These are phyloP conservation scores for Salix caprea DNA, from an alignment of 345 rosid species.

Conservation along the genomic window DNA sequence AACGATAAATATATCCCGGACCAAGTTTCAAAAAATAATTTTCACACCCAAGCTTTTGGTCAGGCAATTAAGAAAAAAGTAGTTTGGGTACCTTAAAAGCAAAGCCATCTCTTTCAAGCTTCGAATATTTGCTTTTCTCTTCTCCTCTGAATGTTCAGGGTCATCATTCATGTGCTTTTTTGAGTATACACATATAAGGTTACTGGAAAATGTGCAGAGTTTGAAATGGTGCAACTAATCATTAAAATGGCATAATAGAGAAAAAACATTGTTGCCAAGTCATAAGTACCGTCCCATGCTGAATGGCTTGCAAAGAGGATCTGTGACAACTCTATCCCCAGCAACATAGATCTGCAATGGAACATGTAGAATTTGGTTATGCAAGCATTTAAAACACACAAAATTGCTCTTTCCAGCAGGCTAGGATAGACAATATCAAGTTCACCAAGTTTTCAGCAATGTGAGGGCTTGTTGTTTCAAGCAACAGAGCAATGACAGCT, in stretches of 20 bases:
- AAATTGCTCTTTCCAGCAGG: constrained; percentile 3
- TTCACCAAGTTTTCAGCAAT: constrained; percentile 74
- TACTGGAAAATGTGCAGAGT: constrained; percentile 40
- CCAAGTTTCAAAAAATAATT: neutral
- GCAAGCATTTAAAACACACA: constrained; percentile 9
- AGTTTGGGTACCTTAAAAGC: constrained; percentile 60
- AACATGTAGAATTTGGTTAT: constrained; percentile 18
- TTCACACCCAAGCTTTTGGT: neutral
- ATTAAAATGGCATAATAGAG: constrained; percentile 22
- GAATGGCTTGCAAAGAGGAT: constrained; percentile 98
- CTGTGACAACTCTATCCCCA: constrained; percentile 93
- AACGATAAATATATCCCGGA: neutral
- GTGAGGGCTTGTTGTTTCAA: constrained; percentile 62
- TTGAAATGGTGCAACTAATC: constrained; percentile 14
- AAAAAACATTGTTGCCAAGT: constrained; percentile 18
- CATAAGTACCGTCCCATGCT: constrained; percentile 88
- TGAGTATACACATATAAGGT: constrained; percentile 92
- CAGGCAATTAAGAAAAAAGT: neutral
- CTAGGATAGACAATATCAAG: constrained; percentile 13
- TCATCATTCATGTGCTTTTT: constrained; percentile 88
- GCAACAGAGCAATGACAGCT: constrained; percentile 73
- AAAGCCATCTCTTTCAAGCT: constrained; percentile 96
- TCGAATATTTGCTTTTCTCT: constrained; percentile 80
- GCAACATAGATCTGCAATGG: constrained; percentile 75
- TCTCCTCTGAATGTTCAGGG: constrained; percentile 86